phyloP scores from a whole-genome alignment of 768 basidiomycete genomes.

The Pleurotus pulmonarius region DNA sequence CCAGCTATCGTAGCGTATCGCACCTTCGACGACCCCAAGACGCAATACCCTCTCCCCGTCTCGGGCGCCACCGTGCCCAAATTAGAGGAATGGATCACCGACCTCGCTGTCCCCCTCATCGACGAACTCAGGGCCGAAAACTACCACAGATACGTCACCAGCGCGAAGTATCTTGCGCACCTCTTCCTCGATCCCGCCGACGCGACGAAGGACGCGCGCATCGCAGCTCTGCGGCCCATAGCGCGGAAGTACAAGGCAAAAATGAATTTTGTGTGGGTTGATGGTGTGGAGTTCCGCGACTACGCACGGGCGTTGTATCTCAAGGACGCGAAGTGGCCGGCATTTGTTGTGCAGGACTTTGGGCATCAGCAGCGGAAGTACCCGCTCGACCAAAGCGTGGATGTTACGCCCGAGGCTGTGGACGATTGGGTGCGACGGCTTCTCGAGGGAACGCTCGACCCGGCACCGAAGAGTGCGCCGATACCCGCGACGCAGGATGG shows the following conservation, averaged over 20 bases:
- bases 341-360: slow-evolving; percentile 90
- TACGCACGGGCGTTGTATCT: slow-evolving; percentile 96
- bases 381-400: slow-evolving; percentile 70
- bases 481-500: slow-evolving; percentile 83
- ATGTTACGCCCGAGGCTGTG: slow-evolving; percentile 53
- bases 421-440: slow-evolving; percentile 61
- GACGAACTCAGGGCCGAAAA: slow-evolving; percentile 95
- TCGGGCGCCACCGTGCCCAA: slow-evolving; percentile 53
- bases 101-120: slow-evolving; percentile 82
- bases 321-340: slow-evolving; percentile 81
- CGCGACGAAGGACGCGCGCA: slow-evolving; percentile 56
- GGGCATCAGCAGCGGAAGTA: slow-evolving; percentile 76
- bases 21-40: slow-evolving; percentile 79
- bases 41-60: slow-evolving; percentile 63
- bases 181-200: slow-evolving; percentile 84
- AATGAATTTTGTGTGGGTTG: slow-evolving; percentile 98
- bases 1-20: slow-evolving; percentile 93
- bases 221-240: slow-evolving; percentile 68
- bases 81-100: slow-evolving; percentile 74
- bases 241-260: slow-evolving; percentile 81
- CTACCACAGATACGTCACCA: slow-evolving; percentile 79
- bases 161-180: slow-evolving; percentile 87
- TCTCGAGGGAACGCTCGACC: slow-evolving; percentile 67
- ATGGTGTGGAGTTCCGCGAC: slow-evolving; percentile 90
- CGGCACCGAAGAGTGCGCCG: slow-evolving; percentile 86